Percentiles rank a stretch among this genome's conserved stretches.
These are phyloP conservation scores for Selaginella tamariscina DNA, from an alignment of 75 land plant genomes.

Conservation along the genomic window DNA sequence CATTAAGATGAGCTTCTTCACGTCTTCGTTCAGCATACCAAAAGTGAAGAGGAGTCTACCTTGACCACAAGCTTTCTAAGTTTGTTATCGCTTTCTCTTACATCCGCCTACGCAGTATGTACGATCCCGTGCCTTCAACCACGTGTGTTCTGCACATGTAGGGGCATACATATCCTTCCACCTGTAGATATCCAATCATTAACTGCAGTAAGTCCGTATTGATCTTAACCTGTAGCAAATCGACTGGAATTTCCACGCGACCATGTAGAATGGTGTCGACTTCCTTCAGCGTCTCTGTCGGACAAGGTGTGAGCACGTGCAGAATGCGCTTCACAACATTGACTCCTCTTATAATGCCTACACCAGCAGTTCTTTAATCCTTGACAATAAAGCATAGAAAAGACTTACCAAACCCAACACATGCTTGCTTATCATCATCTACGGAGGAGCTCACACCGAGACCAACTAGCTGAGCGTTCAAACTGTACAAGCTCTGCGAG, in stretches of 20 bases:
- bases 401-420: conserved; percentile 65
- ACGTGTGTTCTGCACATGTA: conserved; percentile 14
- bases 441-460: conserved; percentile 27
- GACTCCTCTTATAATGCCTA: conserved; percentile 78
- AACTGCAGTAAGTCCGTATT: too few species aligned
- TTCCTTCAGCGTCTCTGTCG: conserved; percentile 35
- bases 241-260: conserved; percentile 47
- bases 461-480: conserved; percentile 68
- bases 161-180: conserved; percentile 18
- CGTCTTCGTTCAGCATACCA: conserved; percentile 3
- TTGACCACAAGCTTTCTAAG: too few species aligned
- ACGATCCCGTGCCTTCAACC: conserved; percentile 29
- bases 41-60: background rate
- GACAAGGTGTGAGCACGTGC: conserved; percentile 73
- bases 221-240: conserved; percentile 71
- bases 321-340: conserved; percentile 40
- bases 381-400: too few species aligned
- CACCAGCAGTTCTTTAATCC: too few species aligned
- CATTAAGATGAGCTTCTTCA: background rate
- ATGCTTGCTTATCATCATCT: conserved; percentile 20
- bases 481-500: conserved; percentile 39
- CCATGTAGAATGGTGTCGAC: conserved; percentile 78
- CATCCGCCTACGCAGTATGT: conserved; percentile 15
- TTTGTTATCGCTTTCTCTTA: too few species aligned
- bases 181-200: too few species aligned